These are phyloP conservation scores for Physcomitrium patens DNA, from an alignment of 225 moss, liverwort and hornwort species.

Conservation along the genomic window DNA sequence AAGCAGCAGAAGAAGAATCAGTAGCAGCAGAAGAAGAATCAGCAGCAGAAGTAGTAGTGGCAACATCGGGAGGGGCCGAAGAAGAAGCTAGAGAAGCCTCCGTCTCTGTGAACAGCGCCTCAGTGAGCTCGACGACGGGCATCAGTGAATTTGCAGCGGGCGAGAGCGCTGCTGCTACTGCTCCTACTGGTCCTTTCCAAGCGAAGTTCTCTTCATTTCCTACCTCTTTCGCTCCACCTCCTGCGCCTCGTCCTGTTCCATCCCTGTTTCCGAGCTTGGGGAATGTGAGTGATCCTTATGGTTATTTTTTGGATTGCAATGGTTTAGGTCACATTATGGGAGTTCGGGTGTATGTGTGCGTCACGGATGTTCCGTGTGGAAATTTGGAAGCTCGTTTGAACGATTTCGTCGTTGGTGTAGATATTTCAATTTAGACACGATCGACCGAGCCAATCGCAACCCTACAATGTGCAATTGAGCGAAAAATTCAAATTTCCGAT, in stretches of 20 bases:
- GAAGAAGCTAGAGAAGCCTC: neutral
- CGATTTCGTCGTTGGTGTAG: too few species aligned
- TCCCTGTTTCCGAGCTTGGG: conserved; percentile 34
- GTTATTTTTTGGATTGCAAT: neutral
- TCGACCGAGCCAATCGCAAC: neutral
- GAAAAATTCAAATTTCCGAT: neutral
- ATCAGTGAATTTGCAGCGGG: neutral
- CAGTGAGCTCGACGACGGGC: neutral
- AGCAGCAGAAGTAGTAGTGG: neutral
- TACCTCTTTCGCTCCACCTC: neutral
- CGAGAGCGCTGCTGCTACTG: neutral
- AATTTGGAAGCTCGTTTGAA: neutral
- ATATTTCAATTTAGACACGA: neutral
- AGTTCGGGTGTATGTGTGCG: neutral
- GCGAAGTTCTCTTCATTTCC: conserved; percentile 25
- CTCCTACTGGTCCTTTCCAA: neutral
- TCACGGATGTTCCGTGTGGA: too few species aligned
- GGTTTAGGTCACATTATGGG: neutral
- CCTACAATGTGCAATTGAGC: neutral
- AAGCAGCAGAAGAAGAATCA: neutral
- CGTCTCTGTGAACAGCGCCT: neutral
- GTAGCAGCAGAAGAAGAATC: neutral
- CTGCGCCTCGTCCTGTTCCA: neutral
- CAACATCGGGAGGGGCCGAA: neutral
- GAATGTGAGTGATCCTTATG: conserved; percentile 18